Evolutionary conservation across 1,284 basidiomycete species (phyloP), one percentile per base, ranked within the genome.

Genomic region (Coniophora puteana): DNA sequence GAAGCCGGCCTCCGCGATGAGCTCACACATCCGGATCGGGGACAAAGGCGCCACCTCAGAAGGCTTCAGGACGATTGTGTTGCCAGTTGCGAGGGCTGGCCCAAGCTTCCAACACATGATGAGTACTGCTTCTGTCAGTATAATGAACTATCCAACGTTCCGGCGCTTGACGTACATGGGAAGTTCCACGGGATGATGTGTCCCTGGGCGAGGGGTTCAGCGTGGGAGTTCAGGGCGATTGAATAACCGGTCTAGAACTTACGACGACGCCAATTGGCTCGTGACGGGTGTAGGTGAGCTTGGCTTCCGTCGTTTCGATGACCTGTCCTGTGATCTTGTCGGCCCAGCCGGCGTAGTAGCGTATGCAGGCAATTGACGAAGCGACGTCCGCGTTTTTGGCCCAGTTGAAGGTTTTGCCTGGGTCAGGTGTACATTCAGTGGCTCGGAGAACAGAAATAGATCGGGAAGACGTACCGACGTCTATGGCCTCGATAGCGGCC

Each of bases 241-340:
- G 10, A 12, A 11, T 11, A 11, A 17, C 8, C 11, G 17, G 31
- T 10, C n/a, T n/a, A 33, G 16, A 8, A 17, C 31, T 11, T 17
- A 33, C 31, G 24, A 79, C 74, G 46, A 94, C 91, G 51, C 92
- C 93, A 55, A 94, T 82, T 13, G 92, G 91, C 67, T 95, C 92
- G 63, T 93, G 89, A 30, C 80, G 73, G n/a, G 88, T 91, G 67
- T 87, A 91, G 10, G 70, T 71, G 42, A 90, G 66, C 63, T 86
- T 89, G 47, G 54, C 65, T 53, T 84, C 74, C 51, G 76, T 68
- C 35, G 81, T 83, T 74, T 72, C 20, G 16, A 44, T 21, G 40
- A 77, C 77, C 62, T 91, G 79, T 14, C 93, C 93, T 37, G 77
- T 69, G 52, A 92, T 76, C 75, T 95, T 96, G 74, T 96, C 93